Evolutionary conservation across 78 protist species (phyloP), one percentile per base, ranked within the genome.

Genomic region (Isochrysis galbana): DNA sequence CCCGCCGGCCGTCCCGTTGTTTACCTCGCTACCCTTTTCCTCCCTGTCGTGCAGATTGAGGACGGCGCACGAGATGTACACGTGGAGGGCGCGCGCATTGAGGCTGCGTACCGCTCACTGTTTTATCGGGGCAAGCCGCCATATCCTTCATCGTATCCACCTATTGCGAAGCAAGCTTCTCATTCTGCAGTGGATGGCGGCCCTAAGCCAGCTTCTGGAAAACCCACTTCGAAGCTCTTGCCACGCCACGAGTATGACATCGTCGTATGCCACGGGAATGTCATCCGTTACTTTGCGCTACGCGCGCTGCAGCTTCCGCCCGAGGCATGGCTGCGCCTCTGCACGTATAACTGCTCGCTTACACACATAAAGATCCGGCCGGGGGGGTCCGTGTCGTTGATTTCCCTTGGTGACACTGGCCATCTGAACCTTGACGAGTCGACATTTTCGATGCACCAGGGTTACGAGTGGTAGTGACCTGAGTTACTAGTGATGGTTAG

Each of bases 241-340:
- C 51, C 78, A 45, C n/a, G 84, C 54, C 88, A 48, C 72, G 70
- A 48, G 54, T 78, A 51, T 29, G 89, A 77, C 70, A 69, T 91
- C 42, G 93, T 91, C 23, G 93, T 91, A 77, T 91, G 93, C 78
- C 93, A 91, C 83, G 83, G 47, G 29, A 91, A 91, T 89, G 93
- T 91, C 32, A 91, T 91, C 78, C 93, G 93, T 41, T 91, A 78
- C 78, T 47, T 91, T 4, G 89, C 77, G 29, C 82, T 87, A 25
- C 84, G 86, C 29, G 89, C 77, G 74, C 87, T 91, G 22, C 93
- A 91, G 54, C 74, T 78, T 36, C 87, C 89, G 19, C 45, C 92
- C 51, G 84, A 91, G 78, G 89, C 89, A 5, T 91, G 93, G 93
- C 93, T 91, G 74, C 93, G 93, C 47, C 29, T 91, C 69, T 1